phyloP scores from a whole-genome alignment of 768 basidiomycete genomes.

The Boletus fagicola region DNA sequence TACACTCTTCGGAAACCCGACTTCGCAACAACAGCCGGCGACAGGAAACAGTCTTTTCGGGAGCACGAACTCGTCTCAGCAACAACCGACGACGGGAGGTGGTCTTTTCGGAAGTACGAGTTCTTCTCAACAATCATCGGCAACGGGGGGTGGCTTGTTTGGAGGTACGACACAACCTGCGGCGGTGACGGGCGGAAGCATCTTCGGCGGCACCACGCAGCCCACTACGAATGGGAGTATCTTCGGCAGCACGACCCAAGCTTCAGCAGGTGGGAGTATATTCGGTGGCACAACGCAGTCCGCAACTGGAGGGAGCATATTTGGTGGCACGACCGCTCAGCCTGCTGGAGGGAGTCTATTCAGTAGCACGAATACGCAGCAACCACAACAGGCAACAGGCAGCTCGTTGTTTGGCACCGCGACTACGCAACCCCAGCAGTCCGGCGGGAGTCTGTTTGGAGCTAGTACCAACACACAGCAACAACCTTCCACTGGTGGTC shows the following conservation, averaged over 20 bases:
- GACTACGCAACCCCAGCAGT: conserved; percentile 20
- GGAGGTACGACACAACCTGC: conserved; percentile 16
- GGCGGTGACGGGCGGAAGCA: conserved; percentile 2
- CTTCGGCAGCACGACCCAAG: conserved; percentile 13
- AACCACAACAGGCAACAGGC: conserved; percentile 14
- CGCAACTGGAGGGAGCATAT: conserved; percentile 20
- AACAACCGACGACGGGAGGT: conserved; percentile 19
- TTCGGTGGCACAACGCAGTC: conserved; percentile 22
- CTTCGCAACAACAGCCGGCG: conserved; percentile 23
- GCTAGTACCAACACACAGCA: conserved; percentile 14
- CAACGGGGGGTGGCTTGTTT: conserved; percentile 17
- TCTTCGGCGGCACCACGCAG: conserved; percentile 17
- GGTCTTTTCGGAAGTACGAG: conserved; percentile 17
- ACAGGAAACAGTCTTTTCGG: conserved; percentile 29
- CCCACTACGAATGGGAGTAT: conserved; percentile 11
- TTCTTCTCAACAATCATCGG: conserved; percentile 15
- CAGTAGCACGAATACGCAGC: conserved; percentile 17
- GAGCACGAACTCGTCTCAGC: conserved; percentile 23
- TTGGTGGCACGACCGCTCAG: conserved; percentile 21
- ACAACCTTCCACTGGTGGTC: conserved; percentile 22
- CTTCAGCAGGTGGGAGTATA: conserved; percentile 18
- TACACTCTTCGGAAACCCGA: conserved; percentile 26
- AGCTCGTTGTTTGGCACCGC: conserved; percentile 24
- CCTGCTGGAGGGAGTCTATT: conserved; percentile 29
- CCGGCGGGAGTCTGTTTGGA: conserved; percentile 22